Conservation (phyloP, 1,139 yeast genomes). For the Nakaseomyces uthaithaninus region DNA sequence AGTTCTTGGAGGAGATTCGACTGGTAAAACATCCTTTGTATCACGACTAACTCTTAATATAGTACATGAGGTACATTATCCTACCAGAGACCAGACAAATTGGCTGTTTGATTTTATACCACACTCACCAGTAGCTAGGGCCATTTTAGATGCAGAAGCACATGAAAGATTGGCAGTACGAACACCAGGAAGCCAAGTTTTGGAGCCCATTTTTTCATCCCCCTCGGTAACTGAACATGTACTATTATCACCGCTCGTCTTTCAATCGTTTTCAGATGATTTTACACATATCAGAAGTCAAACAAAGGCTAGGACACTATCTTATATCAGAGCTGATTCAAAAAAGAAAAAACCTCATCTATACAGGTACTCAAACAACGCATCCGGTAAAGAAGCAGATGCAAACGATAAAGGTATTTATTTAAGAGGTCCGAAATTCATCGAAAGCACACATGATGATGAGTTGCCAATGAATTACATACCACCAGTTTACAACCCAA, state of each 20-base stretch:
- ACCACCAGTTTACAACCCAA: slow-evolving; percentile 48
- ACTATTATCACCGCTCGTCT: slow-evolving; percentile 32
- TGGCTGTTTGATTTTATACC: slow-evolving; percentile 49
- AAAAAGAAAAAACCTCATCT: slow-evolving; percentile 5
- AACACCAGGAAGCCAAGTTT: slow-evolving; percentile 29
- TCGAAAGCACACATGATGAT: neutral
- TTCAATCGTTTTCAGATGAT: slow-evolving; percentile 31
- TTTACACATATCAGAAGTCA: slow-evolving; percentile 17
- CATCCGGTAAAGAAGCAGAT: neutral
- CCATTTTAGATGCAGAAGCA: slow-evolving; percentile 42
- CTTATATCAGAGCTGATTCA: slow-evolving; percentile 5
- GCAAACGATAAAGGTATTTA: slow-evolving; percentile 10
- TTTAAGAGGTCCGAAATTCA: slow-evolving; percentile 2
- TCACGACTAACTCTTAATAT: slow-evolving; percentile 45
- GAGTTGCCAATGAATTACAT: slow-evolving; percentile 27
- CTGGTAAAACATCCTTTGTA: slow-evolving; percentile 38
- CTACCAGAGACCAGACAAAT: slow-evolving; percentile 51
- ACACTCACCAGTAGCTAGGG: slow-evolving; percentile 33
- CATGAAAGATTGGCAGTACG: slow-evolving; percentile 30
- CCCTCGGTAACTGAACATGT: slow-evolving; percentile 27
- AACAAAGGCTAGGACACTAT: slow-evolving; percentile 14
- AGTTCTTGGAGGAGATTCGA: slow-evolving; percentile 30
- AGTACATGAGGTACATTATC: slow-evolving; percentile 45
- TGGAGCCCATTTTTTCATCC: slow-evolving; percentile 27
- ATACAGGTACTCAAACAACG: slow-evolving; percentile 2